These are phyloP conservation scores for Trichosanthes truncata DNA, from an alignment of 306 rosid species.

Conservation along the genomic window DNA sequence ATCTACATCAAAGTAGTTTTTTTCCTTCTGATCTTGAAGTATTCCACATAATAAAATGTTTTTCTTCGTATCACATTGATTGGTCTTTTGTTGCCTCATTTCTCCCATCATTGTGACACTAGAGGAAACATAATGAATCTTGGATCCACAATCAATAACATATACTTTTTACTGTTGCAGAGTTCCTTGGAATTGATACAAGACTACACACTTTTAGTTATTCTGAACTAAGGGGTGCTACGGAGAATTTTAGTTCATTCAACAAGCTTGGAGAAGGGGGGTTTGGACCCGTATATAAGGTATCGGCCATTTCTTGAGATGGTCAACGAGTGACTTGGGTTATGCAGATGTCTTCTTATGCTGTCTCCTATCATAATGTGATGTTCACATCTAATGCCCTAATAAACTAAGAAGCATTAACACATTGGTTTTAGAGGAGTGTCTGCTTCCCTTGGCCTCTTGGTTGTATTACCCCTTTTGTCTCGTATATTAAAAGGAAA, in stretches of 20 bases:
- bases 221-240: conserved; percentile 51
- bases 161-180: conserved; percentile 29
- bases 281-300: conserved; percentile 77
- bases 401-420: too few species aligned
- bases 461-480: too few species aligned
- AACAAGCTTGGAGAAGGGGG: conserved; percentile 85
- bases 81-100: too few species aligned
- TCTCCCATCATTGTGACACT: too few species aligned
- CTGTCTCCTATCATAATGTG: background rate
- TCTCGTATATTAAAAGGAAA: too few species aligned
- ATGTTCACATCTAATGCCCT: background rate
- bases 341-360: background rate
- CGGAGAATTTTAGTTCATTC: conserved; percentile 40
- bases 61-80: background rate
- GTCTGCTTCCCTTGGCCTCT: too few species aligned
- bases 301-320: background rate
- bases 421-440: too few species aligned
- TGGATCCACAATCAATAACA: background rate
- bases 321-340: background rate
- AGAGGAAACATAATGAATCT: too few species aligned
- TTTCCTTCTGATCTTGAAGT: background rate
- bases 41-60: background rate
- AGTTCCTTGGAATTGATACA: conserved; percentile 47
- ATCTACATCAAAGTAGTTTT: background rate
- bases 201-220: conserved; percentile 59